Evolutionary conservation across 371 early-diverging fungal genomes (phyloP), one percentile per base, ranked within the genome.

Genomic region (Blakeslea trispora): DNA sequence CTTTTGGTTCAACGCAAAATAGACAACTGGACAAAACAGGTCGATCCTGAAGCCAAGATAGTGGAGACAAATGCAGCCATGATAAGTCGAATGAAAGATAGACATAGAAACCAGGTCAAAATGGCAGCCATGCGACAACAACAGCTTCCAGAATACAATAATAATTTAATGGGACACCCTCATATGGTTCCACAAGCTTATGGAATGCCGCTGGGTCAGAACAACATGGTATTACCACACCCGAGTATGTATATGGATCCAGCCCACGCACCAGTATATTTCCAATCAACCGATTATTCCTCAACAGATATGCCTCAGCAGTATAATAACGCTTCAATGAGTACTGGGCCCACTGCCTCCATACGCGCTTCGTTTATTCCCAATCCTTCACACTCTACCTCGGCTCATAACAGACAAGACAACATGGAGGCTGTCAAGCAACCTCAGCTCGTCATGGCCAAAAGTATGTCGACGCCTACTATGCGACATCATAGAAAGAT

Each of bases 11-110:
- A 68, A 46, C 71, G 73, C n/a, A 72, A 71, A 54, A 54, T 72
- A 6, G 73, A 72, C 51, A 62, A 43, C 37, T 76, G 76, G 76
- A 50, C 68, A 11, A 62, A 66, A 40, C 66, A 65, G 11, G 60
- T 72, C 8, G 70, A 75, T 51, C 61, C 73, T 23, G 68, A 71
- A 45, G 61, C 63, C 31, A 61, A 69, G 39, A 45, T 54, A 15
- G 51, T 62, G 1, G 73, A 72, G 22, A 46, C 68, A 6, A 70
- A 66, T 46, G 69, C 70, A 34, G 50, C 66, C 9, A 67, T 76
- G 61, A 70, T 76, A 46, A 55, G 53, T n/a, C 55, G 77, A 19
- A 76, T 76, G 77, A 70, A 69, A 40, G 73, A 76, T 31, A 66
- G 77, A 31, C 77, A 76, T 37, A 39, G 77, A 22, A 64, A 64